A percentile compares a stretch with the other conserved stretches of the same genome.
These are phyloP conservation scores for Penicillium bialowiezense DNA, from an alignment of 495 filamentous ascomycete species.

Conservation along the genomic window DNA sequence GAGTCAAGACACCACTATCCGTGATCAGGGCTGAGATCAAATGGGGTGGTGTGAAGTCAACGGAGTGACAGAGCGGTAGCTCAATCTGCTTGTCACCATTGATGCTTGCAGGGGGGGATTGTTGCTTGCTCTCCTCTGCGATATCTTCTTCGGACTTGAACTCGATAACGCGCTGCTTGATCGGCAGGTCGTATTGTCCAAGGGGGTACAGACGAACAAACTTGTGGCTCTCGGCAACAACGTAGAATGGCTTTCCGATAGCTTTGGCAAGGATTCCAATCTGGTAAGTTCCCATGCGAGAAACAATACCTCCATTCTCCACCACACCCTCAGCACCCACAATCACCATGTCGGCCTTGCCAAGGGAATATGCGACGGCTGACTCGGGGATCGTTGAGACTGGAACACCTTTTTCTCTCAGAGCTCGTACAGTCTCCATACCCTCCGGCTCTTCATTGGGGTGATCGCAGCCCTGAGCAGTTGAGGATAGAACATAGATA, in stretches of 20 bases:
- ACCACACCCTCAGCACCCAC: conserved; percentile 94
- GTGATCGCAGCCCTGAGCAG: conserved; percentile 28
- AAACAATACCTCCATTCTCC: conserved; percentile 90
- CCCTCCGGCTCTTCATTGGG: conserved; percentile 52
- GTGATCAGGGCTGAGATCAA: conserved; percentile 79
- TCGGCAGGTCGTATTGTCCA: conserved; percentile 72
- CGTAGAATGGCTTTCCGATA: conserved; percentile 78
- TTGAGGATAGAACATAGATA: conserved; percentile 66
- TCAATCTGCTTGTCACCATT: conserved; percentile 27
- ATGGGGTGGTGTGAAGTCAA: conserved; percentile 87
- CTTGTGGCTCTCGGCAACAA: conserved; percentile 93
- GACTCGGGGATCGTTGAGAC: conserved; percentile 81
- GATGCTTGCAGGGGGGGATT: conserved; percentile 8
- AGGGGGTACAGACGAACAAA: conserved; percentile 81
- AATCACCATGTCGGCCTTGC: conserved; percentile 76
- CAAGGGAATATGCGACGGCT: conserved; percentile 81
- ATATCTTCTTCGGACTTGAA: conserved; percentile 58
- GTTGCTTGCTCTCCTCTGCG: conserved; percentile 37
- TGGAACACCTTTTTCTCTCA: conserved; percentile 70
- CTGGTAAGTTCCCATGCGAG: conserved; percentile 86
- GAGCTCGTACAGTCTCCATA: conserved; percentile 58
- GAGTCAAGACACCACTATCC: conserved; percentile 70
- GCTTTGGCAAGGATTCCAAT: conserved; percentile 78
- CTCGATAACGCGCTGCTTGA: conserved; percentile 71
- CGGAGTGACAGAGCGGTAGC: conserved; percentile 48